Evolutionary conservation across 1,139 yeast genomes (phyloP).

Genomic region (Suhomyces anneliseae): DNA sequence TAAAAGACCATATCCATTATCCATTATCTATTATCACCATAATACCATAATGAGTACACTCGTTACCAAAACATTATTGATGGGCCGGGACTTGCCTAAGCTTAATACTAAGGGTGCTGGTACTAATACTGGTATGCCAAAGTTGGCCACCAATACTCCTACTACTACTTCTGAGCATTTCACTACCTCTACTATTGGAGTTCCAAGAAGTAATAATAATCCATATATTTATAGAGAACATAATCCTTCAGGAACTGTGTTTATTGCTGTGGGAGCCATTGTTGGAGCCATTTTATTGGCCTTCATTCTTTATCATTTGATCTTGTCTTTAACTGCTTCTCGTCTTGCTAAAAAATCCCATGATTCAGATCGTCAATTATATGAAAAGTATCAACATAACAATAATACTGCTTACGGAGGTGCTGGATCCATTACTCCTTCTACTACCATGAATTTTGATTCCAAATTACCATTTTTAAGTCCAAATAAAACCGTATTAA

Average conservation of each 20-base stretch:
- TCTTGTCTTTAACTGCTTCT: constrained; percentile 39
- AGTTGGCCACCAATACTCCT: constrained; percentile 14
- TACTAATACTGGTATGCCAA: constrained; percentile 1
- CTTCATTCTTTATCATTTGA: constrained; percentile 41
- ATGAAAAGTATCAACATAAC: constrained; percentile 40
- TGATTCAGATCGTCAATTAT: constrained; percentile 32
- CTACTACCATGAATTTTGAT: constrained; percentile 25
- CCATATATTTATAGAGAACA: constrained; percentile 58
- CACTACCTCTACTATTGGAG: constrained; percentile 60
- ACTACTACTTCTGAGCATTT: constrained; percentile 20
- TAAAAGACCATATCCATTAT: too few relatives aligned
- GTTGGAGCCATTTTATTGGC: constrained; percentile 56
- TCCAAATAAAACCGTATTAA: constrained; percentile 22
- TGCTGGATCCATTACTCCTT: constrained; percentile 18
- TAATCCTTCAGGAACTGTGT: constrained; percentile 72
- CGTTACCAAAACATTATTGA: constrained; percentile 2
- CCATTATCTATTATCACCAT: neutral
- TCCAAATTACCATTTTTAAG: constrained; percentile 41
- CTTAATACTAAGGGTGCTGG: constrained; percentile 9
- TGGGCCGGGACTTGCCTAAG: constrained; percentile 8
- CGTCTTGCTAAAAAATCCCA: constrained; percentile 38
- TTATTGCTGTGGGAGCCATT: constrained; percentile 73
- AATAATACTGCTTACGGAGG: constrained; percentile 38
- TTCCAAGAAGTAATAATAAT: constrained; percentile 55
- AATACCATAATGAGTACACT: constrained; percentile 5